Base-by-base conservation (phyloP, 805 yeast genomes). In the Kodamaea laetipori region DNA sequence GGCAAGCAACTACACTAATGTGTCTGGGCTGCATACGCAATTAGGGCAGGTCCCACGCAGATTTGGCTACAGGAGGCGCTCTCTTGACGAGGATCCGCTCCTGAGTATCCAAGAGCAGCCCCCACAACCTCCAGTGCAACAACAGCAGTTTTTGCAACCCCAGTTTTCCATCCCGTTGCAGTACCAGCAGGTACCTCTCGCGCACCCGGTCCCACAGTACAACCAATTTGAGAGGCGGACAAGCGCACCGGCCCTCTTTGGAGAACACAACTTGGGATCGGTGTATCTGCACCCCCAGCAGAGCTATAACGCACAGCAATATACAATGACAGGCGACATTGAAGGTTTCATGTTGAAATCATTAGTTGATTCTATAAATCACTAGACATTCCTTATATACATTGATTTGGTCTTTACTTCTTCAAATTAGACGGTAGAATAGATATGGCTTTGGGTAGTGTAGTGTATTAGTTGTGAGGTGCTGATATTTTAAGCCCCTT, bases 291-390 rank as follows among this genome's bases (percentile, higher is more conserved):
- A 37, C 34, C 34, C 38, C 10, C 21, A 25, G 21, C 40, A 12
- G 15, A 37, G 13, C 18, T 25, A 17, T 15, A 18, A 40, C 25
- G 15, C 34, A 31, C 48, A 40, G 21, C 36, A 28, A 21, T 40
- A 15, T 8, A 38, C 32, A 12, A 23, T 19, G 9, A 23, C 42
- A 11, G 39, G 43, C 15, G 37, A 37, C 16, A 50, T 37, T 13
- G 60, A 55, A 35, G 56, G 61, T 41, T 62, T 64, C 44, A 70
- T 70, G 41, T 55, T 68, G 50, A 63, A 69, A 49, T 64, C 71
- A 12, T 62, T 70, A 46, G 74, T 69, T 37, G 74, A 70, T 45
- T 68, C 71, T 18, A 64, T 70, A 32, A 65, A 69, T 51, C 65
- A 65, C 41, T 67, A 43, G 32, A 33, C 11, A 6, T 18, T 18